These are phyloP conservation scores for Tuctoria greenei DNA, from an alignment of 176 grass and related monocot genomes.

Conservation along the genomic window DNA sequence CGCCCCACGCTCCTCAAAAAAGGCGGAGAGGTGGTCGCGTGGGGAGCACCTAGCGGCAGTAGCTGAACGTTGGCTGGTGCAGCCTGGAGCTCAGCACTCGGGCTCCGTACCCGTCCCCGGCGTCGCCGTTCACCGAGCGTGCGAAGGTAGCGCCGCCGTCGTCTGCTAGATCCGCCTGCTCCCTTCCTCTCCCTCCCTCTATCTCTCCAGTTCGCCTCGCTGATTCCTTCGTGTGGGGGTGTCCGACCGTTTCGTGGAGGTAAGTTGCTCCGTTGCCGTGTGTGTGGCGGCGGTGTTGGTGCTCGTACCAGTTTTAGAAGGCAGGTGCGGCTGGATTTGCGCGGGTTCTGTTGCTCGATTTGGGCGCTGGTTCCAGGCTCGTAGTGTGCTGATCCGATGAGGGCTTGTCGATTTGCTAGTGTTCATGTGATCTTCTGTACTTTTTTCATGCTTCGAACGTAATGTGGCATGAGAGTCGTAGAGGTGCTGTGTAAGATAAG, in stretches of 20 bases:
- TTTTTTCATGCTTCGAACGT: neutral
- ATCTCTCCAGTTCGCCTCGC: neutral
- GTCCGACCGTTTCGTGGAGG: neutral
- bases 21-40: constrained; percentile 21
- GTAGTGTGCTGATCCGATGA: neutral
- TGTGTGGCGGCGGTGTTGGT: neutral
- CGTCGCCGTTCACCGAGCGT: neutral
- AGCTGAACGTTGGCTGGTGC: neutral
- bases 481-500: neutral
- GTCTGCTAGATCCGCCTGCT: constrained; percentile 31
- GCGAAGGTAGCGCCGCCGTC: constrained; percentile 20
- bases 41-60: constrained; percentile 4
- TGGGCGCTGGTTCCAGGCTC: constrained; percentile 20
- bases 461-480: neutral
- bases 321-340: neutral
- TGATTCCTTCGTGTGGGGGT: neutral
- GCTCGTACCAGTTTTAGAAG: neutral
- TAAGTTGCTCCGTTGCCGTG: neutral
- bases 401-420: neutral
- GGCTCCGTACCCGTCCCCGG: neutral
- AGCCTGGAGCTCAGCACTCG: constrained; percentile 4
- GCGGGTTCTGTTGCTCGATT: constrained; percentile 24
- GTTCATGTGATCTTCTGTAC: neutral
- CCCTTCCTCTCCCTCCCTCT: neutral
- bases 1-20: constrained; percentile 33